Evolutionary conservation across 345 rosid species (phyloP), one percentile per base, ranked within the genome.

Genomic region (Eutrema yunnanense): DNA sequence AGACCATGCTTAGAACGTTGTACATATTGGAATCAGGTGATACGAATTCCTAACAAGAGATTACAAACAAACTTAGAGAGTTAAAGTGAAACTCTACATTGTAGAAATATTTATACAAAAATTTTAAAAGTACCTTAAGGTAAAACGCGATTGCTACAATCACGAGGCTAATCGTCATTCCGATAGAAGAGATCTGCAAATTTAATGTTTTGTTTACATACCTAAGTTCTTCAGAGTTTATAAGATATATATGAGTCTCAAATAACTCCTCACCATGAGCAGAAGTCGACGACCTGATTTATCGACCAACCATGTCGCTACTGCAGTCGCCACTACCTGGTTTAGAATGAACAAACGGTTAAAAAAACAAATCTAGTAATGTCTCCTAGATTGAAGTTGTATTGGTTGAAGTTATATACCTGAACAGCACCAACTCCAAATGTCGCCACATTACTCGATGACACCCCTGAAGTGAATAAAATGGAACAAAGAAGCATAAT

Each of bases 201-300:
- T 0, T 9, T 36, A 9, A 44, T 43, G 52, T 19, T 59, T 50
- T 43, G 68, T 59, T 51, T 41, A 42, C 19, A 38, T 13, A 30
- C 73, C 52, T 29, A 22, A 9, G 5, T 6, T 44, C 64, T 66
- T 43, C 47, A 56, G 36, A 27, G 26, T 65, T 44, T 42, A 2
- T 40, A 29, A 50, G 49, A 48, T 57, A 42, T 30, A 37, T 42
- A 26, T 2, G 34, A 29, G 32, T 48, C 38, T 64, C 50, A 37
- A 14, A 30, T 26, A 62, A 40, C 5, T 65, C 73, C 93, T 71
- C 68, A 95, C 99, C 72, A 85, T 84, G 67, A 95, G 94, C 40
- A 95, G 89, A 73, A 95, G 65, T 72, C 98, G 83, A 65, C 99
- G 97, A 59, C 99, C 99, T 62, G 90, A 76, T 83, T 74, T 86